Conservation (phyloP, 2,329 filamentous ascomycete species). For the Claviceps cyperi region DNA sequence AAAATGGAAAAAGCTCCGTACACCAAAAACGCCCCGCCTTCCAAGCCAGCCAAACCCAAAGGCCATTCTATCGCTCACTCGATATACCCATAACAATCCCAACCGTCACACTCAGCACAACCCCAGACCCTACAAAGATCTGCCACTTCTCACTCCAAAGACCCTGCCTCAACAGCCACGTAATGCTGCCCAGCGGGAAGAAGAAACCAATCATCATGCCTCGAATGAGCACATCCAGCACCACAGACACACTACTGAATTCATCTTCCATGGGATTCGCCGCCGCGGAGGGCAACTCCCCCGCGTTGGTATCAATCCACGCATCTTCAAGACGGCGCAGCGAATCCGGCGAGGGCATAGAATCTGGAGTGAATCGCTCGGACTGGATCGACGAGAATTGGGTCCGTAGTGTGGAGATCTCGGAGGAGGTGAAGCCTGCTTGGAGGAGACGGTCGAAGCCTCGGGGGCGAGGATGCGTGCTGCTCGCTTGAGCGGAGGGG, state of each 20-base stretch:
- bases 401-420: constrained; percentile 71
- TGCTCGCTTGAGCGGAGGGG: constrained; percentile 12
- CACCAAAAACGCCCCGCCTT: neutral
- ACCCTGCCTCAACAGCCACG: constrained; percentile 74
- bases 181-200: constrained; percentile 76
- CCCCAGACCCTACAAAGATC: constrained; percentile 73
- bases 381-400: constrained; percentile 82
- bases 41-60: too few relatives aligned
- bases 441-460: constrained; percentile 80
- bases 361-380: constrained; percentile 71
- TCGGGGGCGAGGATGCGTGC: constrained; percentile 27
- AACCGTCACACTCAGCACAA: constrained; percentile 65
- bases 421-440: constrained; percentile 67
- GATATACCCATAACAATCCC: constrained; percentile 46
- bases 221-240: constrained; percentile 74
- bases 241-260: constrained; percentile 33
- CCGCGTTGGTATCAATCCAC: constrained; percentile 66
- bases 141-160: constrained; percentile 76
- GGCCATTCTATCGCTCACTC: constrained; percentile 14
- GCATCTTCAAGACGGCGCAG: constrained; percentile 71
- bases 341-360: constrained; percentile 66
- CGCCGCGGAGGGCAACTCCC: constrained; percentile 23
- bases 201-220: constrained; percentile 89
- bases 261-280: constrained; percentile 27
- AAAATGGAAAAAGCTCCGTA: neutral